A percentile compares a stretch with the other conserved stretches of the same genome.
These are phyloP conservation scores for Amanita fuliginea DNA, from an alignment of 768 basidiomycete species.

Conservation along the genomic window DNA sequence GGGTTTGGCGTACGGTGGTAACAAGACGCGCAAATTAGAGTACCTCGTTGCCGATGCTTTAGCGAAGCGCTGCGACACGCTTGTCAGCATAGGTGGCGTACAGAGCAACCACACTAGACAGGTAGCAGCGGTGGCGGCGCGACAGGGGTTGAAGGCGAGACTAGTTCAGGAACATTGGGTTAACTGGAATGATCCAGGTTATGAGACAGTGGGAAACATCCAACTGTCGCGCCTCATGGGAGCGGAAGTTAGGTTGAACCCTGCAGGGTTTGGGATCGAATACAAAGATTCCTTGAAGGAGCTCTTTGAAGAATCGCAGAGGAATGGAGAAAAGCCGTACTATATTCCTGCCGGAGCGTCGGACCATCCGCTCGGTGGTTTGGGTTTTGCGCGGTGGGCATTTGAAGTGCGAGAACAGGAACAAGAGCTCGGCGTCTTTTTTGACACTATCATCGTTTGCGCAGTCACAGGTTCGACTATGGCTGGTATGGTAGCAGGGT, in stretches of 20 bases:
- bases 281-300: conserved; percentile 1
- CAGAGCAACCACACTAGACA: conserved; percentile 5
- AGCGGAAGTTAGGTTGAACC: background rate
- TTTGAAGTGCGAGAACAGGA: conserved; percentile 3
- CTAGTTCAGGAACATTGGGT: conserved; percentile 5
- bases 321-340: conserved; percentile 1
- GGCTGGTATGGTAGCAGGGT: conserved; percentile 3
- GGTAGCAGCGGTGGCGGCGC: background rate
- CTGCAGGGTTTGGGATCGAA: background rate
- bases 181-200: background rate
- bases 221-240: conserved; percentile 4
- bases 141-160: background rate
- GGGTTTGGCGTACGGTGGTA: conserved; percentile 1
- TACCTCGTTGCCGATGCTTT: conserved; percentile 3
- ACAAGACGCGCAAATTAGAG: conserved; percentile 3
- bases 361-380: conserved; percentile 2
- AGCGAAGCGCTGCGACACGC: conserved; percentile 1
- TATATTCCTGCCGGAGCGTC: conserved; percentile 3
- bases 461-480: conserved; percentile 4
- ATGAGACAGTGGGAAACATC: conserved; percentile 1
- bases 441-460: conserved; percentile 2
- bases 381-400: conserved; percentile 3
- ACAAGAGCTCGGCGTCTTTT: conserved; percentile 2
- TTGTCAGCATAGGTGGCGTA: conserved; percentile 1
- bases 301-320: background rate